Base-by-base conservation (phyloP, 2,329 filamentous ascomycete genomes). In the Colletotrichum aenigma region DNA sequence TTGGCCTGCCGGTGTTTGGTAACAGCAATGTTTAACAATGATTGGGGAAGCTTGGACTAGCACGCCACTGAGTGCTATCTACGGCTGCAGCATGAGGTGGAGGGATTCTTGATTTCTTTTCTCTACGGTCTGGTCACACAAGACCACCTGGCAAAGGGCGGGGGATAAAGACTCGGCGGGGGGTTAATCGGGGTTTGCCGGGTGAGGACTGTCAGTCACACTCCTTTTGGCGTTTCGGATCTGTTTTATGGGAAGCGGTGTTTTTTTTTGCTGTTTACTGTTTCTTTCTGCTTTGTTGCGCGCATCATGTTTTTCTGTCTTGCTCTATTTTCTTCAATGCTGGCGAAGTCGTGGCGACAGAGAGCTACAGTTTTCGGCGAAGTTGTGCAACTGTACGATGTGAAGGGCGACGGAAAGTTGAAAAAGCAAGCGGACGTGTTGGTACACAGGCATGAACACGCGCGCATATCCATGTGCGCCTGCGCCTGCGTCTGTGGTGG, bases 211-310 rank as follows among this genome's bases (percentile, higher is more conserved):
- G 74, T 69, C 69, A 55, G 69, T 77, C 58, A 77, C 75, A 70
- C 77, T 78, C 77, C 72, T 76, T 78, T 65, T 60, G 75, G 77
- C 72, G 75, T 77, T 77, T 68, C 38, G 66, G 71, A 43, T 67
- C 30, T 66, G 58, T 61, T 76, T 65, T 52, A 76, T 36, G 70
- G 60, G 61, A 66, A 74, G 71, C 71, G 74, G 74, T 75, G 66
- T 77, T 77, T 21, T 77, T 21, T 48, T 52, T 74, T 70, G 28
- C 13, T 74, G 26, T 74, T 74, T 64, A 32, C 48, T 74, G 65
- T 48, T 32, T 36, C 13, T 58, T 26, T 28, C 9, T 28, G 55
- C 67, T 72, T 74, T 48, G 28, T 70, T 66, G 43, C 34, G 64
- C 58, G 58, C 55, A 18, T 26, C 32, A 52, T 30, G 12, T 34